Conservation (phyloP, 2,329 filamentous ascomycete species). For the Aspergillus texensis region DNA sequence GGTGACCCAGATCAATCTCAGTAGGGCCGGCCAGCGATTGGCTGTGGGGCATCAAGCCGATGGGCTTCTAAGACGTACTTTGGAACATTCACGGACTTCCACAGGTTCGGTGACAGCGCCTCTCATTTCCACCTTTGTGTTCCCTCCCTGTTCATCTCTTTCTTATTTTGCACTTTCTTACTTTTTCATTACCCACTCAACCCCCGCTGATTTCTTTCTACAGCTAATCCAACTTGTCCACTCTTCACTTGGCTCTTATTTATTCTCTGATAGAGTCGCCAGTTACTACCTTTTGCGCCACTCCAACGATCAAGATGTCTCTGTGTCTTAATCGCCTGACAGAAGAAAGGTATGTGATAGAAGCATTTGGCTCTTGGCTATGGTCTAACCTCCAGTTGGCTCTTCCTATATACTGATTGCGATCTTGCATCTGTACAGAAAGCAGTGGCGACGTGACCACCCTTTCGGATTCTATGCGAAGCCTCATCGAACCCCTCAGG, state of each 20-base stretch:
- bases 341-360: constrained; percentile 73
- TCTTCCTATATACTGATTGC: constrained; percentile 13
- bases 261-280: not conserved
- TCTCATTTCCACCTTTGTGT: constrained; percentile 5
- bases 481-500: constrained; percentile 75
- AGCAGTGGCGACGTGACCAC: constrained; percentile 95
- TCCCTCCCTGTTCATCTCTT: constrained; percentile 5
- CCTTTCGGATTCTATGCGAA: constrained; percentile 97
- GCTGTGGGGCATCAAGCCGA: constrained; percentile 21
- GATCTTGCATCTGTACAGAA: constrained; percentile 57
- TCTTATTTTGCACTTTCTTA: not conserved
- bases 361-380: not conserved
- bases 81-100: constrained; percentile 11
- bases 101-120: not conserved
- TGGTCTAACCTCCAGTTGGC: not conserved
- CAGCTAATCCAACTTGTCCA: not conserved
- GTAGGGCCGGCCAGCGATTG: constrained; percentile 16
- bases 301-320: constrained; percentile 63
- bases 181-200: not conserved
- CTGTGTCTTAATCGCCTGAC: constrained; percentile 85
- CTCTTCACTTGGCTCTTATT: not conserved
- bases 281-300: not conserved
- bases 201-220: not conserved
- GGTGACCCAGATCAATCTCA: constrained; percentile 10
- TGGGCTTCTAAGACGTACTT: constrained; percentile 1